These are phyloP conservation scores for Zalaria obscura DNA, from an alignment of 2,329 filamentous ascomycete species.

Conservation along the genomic window DNA sequence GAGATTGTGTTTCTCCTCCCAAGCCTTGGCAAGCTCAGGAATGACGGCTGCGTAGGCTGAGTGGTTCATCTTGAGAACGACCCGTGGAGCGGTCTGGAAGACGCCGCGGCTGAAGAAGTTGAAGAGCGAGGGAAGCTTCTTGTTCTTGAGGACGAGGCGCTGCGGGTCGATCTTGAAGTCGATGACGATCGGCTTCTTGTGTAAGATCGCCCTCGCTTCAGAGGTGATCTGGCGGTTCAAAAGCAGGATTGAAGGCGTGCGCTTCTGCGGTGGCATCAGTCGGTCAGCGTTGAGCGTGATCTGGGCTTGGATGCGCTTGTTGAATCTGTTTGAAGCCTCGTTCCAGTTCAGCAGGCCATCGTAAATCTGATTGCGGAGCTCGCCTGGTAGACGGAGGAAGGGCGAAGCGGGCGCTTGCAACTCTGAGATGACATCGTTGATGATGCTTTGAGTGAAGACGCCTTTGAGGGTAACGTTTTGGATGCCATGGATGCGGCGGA, in stretches of 20 bases:
- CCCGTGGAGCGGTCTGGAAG: conserved; percentile 8
- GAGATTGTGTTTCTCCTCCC: too few relatives aligned
- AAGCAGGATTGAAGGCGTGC: conserved; percentile 18
- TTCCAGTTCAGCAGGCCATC: conserved; percentile 7
- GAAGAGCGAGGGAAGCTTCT: conserved; percentile 8
- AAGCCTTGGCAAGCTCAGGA: too few relatives aligned
- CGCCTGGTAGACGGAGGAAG: conserved; percentile 12
- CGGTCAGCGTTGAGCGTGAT: not conserved
- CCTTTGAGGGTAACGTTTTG: conserved; percentile 10
- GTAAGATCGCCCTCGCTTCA: conserved; percentile 17
- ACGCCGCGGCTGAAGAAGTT: conserved; percentile 10
- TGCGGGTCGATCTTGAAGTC: conserved; percentile 3
- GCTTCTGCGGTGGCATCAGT: conserved; percentile 3
- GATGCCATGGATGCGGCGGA: conserved; percentile 10
- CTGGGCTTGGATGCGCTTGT: conserved; percentile 1
- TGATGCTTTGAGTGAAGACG: conserved; percentile 7
- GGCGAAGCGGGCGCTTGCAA: conserved; percentile 9
- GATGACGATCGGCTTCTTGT: conserved; percentile 14
- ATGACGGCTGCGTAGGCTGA: too few relatives aligned
- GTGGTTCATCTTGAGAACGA: conserved; percentile 8
- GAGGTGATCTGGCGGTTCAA: conserved; percentile 17
- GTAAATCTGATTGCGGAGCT: conserved; percentile 15
- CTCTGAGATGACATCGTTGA: conserved; percentile 8
- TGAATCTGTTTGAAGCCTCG: conserved; percentile 6
- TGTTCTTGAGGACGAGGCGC: not conserved